phyloP scores from a whole-genome alignment of 768 basidiomycete genomes.

The Cytidiella melzeri region DNA sequence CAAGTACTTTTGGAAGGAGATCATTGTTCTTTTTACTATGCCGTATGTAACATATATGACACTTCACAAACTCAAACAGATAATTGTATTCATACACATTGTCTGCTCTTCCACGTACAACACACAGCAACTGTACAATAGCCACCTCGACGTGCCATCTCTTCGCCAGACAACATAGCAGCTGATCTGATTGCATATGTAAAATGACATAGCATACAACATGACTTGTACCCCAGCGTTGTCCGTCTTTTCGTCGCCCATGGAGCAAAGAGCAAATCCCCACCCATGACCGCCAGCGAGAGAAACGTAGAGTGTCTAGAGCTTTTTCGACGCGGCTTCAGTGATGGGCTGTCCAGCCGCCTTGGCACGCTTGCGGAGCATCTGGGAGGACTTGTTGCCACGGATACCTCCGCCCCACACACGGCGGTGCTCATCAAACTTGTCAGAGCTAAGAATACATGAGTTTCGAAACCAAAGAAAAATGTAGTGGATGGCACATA shows the following conservation, averaged over 20 bases:
- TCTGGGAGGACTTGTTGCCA: constrained; percentile 91
- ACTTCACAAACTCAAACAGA: no score
- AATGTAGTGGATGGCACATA: constrained; percentile 34
- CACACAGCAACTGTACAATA: not conserved
- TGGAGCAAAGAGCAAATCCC: not conserved
- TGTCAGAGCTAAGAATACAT: constrained; percentile 59
- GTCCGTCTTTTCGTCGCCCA: not conserved
- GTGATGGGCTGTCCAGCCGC: constrained; percentile 67
- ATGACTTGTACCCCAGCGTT: not conserved
- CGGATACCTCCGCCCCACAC: constrained; percentile 96
- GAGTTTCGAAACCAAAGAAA: not conserved
- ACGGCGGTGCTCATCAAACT: constrained; percentile 87
- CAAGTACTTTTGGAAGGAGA: not conserved
- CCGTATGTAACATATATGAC: no score
- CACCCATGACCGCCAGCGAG: not conserved
- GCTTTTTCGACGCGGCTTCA: constrained; percentile 54
- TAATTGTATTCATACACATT: no score
- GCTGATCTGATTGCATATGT: constrained; percentile 7
- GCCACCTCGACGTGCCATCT: not conserved
- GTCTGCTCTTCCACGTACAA: no score
- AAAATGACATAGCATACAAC: constrained; percentile 7
- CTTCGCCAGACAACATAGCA: not conserved
- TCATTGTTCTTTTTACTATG: not conserved
- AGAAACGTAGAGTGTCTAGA: constrained; percentile 34
- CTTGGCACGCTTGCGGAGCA: constrained; percentile 92